These are phyloP conservation scores for Gnomoniopsis sp. DNA, from an alignment of 2,329 filamentous ascomycete species.

Conservation along the genomic window DNA sequence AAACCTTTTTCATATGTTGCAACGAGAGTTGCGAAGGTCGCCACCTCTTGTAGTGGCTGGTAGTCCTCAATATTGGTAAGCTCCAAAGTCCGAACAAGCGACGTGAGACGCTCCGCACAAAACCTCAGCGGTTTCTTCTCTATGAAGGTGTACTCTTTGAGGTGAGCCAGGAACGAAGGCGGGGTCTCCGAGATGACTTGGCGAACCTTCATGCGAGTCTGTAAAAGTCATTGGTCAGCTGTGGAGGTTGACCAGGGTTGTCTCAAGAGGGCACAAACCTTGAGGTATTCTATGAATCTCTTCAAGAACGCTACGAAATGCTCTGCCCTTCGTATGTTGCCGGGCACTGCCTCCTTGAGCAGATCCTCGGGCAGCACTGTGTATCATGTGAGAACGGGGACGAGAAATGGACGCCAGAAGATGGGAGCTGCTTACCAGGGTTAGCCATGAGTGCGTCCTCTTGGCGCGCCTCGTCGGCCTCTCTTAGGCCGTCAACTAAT, in stretches of 20 bases:
- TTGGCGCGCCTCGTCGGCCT: constrained; percentile 82
- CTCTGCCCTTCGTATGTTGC: constrained; percentile 92
- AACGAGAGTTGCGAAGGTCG: constrained; percentile 92
- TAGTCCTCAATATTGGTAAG: constrained; percentile 98
- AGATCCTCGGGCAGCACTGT: constrained; percentile 83
- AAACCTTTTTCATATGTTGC: constrained; percentile 98
- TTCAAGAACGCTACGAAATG: constrained; percentile 95
- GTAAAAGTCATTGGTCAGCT: constrained; percentile 1
- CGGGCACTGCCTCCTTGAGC: constrained; percentile 91
- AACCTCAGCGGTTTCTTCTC: constrained; percentile 93
- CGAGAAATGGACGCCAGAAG: too few species aligned
- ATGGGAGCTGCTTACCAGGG: constrained; percentile 47
- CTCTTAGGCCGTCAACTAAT: constrained; percentile 84
- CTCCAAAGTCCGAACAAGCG: constrained; percentile 89
- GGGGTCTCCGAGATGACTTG: constrained; percentile 98
- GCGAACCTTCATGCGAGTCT: constrained; percentile 96
- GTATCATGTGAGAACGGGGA: neutral
- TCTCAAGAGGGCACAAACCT: constrained; percentile 39
- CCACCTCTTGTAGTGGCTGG: constrained; percentile 93
- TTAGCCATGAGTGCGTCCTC: constrained; percentile 98
- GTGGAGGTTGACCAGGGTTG: constrained; percentile 8
- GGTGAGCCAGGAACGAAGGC: constrained; percentile 84
- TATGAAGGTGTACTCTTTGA: constrained; percentile 95
- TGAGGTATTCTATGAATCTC: constrained; percentile 95
- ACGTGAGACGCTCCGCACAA: constrained; percentile 91